Evolutionary conservation across 2,329 filamentous ascomycete species (phyloP).

Genomic region (Neopestalotiopsis sp.): DNA sequence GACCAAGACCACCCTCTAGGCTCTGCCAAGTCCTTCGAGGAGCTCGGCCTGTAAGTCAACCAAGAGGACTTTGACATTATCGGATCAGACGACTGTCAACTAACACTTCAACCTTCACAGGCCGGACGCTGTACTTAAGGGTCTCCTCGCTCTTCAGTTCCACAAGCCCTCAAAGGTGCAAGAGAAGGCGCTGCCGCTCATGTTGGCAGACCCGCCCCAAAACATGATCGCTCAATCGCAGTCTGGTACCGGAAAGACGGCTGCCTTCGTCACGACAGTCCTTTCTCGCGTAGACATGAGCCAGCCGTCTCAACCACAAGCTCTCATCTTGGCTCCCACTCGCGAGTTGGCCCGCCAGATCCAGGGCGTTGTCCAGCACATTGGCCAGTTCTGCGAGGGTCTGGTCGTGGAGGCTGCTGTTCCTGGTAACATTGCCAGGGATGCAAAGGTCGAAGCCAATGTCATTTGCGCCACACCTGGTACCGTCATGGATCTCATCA

Average conservation of each 20-base stretch:
- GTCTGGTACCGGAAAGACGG: slow-evolving; percentile 97
- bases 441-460: slow-evolving; percentile 72
- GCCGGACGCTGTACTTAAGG: slow-evolving; percentile 64
- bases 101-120: slow-evolving; percentile 20
- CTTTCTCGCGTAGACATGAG: slow-evolving; percentile 83
- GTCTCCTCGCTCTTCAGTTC: slow-evolving; percentile 83
- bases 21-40: slow-evolving; percentile 82
- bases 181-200: slow-evolving; percentile 88
- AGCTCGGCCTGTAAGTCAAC: slow-evolving; percentile 78
- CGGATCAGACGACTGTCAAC: not conserved
- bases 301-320: slow-evolving; percentile 76
- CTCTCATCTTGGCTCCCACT: slow-evolving; percentile 87
- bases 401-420: slow-evolving; percentile 83
- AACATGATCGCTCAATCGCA: slow-evolving; percentile 99
- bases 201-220: slow-evolving; percentile 82
- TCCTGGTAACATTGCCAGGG: slow-evolving; percentile 75
- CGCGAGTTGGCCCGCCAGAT: slow-evolving; percentile 96
- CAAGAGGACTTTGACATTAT: not conserved
- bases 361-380: slow-evolving; percentile 79
- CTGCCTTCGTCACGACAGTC: slow-evolving; percentile 92
- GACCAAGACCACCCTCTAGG: slow-evolving; percentile 87
- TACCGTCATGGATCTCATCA: slow-evolving; percentile 87
- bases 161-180: slow-evolving; percentile 97
- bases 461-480: slow-evolving; percentile 94
- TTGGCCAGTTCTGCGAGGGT: slow-evolving; percentile 82